Evolutionary conservation across 257 asterid genomes (phyloP).

Genomic region (Prunella vulgaris): DNA sequence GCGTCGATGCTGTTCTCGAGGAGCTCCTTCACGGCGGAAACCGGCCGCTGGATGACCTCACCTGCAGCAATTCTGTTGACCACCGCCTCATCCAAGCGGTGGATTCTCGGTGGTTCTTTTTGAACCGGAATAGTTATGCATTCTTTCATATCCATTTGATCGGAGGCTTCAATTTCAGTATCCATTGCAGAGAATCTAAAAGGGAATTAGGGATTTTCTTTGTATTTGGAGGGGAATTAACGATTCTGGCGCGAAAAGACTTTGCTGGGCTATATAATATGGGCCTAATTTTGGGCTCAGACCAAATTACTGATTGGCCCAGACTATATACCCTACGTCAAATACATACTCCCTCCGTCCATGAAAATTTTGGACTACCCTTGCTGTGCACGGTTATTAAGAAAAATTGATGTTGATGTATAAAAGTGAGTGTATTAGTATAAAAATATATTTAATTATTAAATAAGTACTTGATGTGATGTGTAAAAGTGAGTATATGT

Average conservation of each 20-base stretch:
- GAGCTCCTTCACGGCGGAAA: slow-evolving; percentile 94
- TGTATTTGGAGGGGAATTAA: background rate
- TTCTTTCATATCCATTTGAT: slow-evolving; percentile 36
- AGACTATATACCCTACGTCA: no score
- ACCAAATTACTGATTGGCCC: background rate
- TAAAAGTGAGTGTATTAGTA: no score
- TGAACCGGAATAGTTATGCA: slow-evolving; percentile 18
- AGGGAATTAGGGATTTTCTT: slow-evolving; percentile 16
- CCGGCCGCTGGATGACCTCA: slow-evolving; percentile 93
- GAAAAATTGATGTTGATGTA: no score
- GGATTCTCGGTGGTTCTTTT: slow-evolving; percentile 65
- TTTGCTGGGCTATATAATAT: background rate
- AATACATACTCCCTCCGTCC: no score
- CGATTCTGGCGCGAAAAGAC: slow-evolving; percentile 30
- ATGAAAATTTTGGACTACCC: no score
- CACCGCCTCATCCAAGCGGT: slow-evolving; percentile 77
- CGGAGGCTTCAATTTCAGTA: slow-evolving; percentile 30
- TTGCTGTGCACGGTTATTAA: no score
- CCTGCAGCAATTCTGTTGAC: slow-evolving; percentile 97
- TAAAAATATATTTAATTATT: no score
- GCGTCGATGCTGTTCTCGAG: slow-evolving; percentile 94
- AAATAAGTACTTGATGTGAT: no score
- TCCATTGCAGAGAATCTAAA: slow-evolving; percentile 7
- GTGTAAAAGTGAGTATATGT: no score
- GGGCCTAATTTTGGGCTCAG: background rate